phyloP scores from a whole-genome alignment of 345 rosid species.

The Streptanthus diversifolius region DNA sequence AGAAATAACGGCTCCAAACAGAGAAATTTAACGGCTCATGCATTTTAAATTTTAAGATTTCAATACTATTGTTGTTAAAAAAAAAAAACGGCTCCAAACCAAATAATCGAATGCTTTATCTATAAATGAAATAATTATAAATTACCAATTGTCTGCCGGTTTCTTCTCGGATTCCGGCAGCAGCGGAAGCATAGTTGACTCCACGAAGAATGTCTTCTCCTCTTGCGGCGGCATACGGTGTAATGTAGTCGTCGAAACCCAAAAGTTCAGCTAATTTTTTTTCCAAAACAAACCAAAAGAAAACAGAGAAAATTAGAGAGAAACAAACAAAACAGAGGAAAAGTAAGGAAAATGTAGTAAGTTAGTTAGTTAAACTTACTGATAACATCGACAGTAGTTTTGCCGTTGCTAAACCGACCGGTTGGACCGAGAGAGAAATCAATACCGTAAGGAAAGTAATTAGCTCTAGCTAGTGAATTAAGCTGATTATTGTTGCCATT shows the following conservation, averaged over 20 bases:
- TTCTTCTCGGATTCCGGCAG: constrained; percentile 83
- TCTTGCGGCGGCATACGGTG: constrained; percentile 54
- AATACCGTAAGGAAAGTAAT: constrained; percentile 84
- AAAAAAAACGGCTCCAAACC: not conserved
- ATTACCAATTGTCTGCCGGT: constrained; percentile 73
- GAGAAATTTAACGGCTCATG: too few species aligned
- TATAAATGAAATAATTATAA: not conserved
- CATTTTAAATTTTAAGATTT: too few species aligned
- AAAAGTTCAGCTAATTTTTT: constrained; percentile 46
- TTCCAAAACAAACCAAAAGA: not conserved
- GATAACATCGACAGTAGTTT: constrained; percentile 72
- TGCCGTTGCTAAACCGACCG: constrained; percentile 79
- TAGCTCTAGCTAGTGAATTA: constrained; percentile 61
- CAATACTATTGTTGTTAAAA: too few species aligned
- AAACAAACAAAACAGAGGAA: not conserved
- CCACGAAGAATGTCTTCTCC: constrained; percentile 57
- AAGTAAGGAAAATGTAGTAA: not conserved
- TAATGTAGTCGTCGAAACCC: constrained; percentile 57
- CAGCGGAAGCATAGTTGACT: constrained; percentile 82
- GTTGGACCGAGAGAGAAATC: constrained; percentile 73
- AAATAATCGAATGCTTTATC: not conserved
- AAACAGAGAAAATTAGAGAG: not conserved
- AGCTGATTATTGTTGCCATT: constrained; percentile 84
- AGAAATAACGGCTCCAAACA: not conserved
- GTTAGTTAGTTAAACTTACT: constrained; percentile 34